A percentile compares a stretch with the other conserved stretches of the same genome.
Conservation (phyloP, 768 basidiomycete genomes). For the Podaxis sp. region DNA sequence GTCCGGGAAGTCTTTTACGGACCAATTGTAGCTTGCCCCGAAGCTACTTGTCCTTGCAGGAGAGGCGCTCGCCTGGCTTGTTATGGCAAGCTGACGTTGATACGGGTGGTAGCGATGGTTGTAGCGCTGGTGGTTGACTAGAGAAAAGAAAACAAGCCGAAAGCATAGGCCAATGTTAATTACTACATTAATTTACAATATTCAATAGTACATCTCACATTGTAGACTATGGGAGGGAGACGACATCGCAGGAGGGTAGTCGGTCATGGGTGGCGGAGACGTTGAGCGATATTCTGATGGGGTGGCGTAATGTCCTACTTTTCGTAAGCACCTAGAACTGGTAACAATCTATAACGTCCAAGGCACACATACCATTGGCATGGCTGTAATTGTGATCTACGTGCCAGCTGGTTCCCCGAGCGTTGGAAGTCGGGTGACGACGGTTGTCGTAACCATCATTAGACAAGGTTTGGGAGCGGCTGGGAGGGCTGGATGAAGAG, state of each 20-base stretch:
- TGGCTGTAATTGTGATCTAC: neutral
- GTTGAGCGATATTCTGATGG: slow-evolving; percentile 4
- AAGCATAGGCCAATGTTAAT: slow-evolving; percentile 17
- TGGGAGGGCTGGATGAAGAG: slow-evolving; percentile 34
- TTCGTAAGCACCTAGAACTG: neutral
- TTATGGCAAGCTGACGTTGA: neutral
- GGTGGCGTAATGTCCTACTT: slow-evolving; percentile 9
- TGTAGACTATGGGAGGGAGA: slow-evolving; percentile 14
- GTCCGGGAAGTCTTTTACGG: neutral
- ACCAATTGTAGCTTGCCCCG: slow-evolving; percentile 1
- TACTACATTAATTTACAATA: slow-evolving; percentile 18
- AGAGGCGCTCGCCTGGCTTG: neutral
- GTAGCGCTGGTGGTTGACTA: slow-evolving; percentile 22
- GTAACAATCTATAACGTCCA: neutral
- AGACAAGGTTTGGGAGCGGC: slow-evolving; percentile 25
- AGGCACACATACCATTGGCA: slow-evolving; percentile 1
- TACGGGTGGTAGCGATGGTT: slow-evolving; percentile 29
- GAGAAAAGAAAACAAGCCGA: slow-evolving; percentile 18
- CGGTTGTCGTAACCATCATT: slow-evolving; percentile 18
- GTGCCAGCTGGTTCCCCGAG: neutral
- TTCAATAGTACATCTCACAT: slow-evolving; percentile 17
- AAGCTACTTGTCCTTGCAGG: neutral
- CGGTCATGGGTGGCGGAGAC: slow-evolving; percentile 5
- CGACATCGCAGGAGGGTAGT: neutral
- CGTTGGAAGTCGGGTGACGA: slow-evolving; percentile 5